Conservation (phyloP, 2,329 filamentous ascomycete species). For the Hypoxylon sp. region DNA sequence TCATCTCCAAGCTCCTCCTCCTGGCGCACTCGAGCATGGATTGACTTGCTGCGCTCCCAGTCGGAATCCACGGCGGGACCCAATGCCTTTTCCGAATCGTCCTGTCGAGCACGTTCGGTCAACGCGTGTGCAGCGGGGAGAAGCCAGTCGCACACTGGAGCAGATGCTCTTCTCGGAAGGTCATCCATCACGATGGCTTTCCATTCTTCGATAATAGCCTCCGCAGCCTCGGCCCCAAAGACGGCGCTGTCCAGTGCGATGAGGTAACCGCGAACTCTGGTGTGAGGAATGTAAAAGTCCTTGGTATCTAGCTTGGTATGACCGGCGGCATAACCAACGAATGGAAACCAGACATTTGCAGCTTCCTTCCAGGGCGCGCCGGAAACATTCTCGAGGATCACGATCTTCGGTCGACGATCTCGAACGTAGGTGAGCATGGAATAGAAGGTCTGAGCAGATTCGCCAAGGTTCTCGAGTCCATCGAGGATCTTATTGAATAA, state of each 20-base stretch:
- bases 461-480: slow-evolving; percentile 72
- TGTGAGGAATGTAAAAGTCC: slow-evolving; percentile 81
- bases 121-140: slow-evolving; percentile 68
- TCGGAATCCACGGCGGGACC: slow-evolving; percentile 56
- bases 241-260: slow-evolving; percentile 65
- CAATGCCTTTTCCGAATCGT: slow-evolving; percentile 58
- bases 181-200: slow-evolving; percentile 57
- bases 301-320: slow-evolving; percentile 75
- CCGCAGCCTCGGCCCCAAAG: slow-evolving; percentile 49
- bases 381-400: slow-evolving; percentile 81
- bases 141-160: slow-evolving; percentile 74
- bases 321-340: slow-evolving; percentile 69
- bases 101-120: slow-evolving; percentile 66
- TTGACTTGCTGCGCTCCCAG: slow-evolving; percentile 71
- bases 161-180: slow-evolving; percentile 72
- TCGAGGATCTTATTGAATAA: slow-evolving; percentile 65
- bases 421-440: slow-evolving; percentile 72
- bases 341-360: slow-evolving; percentile 57
- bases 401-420: slow-evolving; percentile 70
- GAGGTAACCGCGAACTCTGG: slow-evolving; percentile 72
- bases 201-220: slow-evolving; percentile 60
- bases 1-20: slow-evolving; percentile 65
- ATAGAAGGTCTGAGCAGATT: slow-evolving; percentile 76
- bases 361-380: slow-evolving; percentile 72
- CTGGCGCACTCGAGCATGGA: slow-evolving; percentile 71